phyloP scores from a whole-genome alignment of 768 basidiomycete species.

The Phlegmacium glaucopus region DNA sequence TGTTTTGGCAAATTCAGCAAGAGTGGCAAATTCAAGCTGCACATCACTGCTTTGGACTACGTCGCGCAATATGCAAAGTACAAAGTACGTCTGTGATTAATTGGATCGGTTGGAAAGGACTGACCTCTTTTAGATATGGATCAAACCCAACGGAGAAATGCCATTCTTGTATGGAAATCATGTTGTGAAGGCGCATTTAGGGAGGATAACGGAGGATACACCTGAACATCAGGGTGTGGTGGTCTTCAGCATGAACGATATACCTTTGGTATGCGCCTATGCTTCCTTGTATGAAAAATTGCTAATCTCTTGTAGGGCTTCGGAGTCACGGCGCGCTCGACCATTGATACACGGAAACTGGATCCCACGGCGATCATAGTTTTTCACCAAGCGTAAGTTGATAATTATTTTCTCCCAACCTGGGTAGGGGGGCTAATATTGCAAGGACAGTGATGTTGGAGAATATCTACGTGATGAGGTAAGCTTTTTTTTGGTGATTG shows the following conservation, averaged over 20 bases:
- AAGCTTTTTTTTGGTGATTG: conserved; percentile 13
- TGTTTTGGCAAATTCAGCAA: conserved; percentile 99
- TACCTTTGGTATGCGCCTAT: conserved; percentile 70
- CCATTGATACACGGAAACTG: conserved; percentile 92
- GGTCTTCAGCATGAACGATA: conserved; percentile 92
- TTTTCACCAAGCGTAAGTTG: conserved; percentile 91
- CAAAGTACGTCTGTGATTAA: conserved; percentile 61
- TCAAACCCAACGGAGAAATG: conserved; percentile 99
- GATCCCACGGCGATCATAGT: conserved; percentile 97
- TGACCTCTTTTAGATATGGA: conserved; percentile 73
- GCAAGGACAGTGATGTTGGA: conserved; percentile 76
- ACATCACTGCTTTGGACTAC: conserved; percentile 90
- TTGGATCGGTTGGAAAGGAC: background rate
- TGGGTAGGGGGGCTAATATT: conserved; percentile 7
- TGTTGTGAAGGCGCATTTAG: conserved; percentile 97
- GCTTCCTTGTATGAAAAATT: background rate
- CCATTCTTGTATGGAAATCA: conserved; percentile 99
- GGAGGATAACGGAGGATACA: conserved; percentile 97
- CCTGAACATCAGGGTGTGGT: conserved; percentile 99
- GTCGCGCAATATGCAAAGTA: conserved; percentile 96
- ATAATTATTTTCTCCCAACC: conserved; percentile 3
- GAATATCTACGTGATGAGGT: conserved; percentile 98
- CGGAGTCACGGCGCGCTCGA: conserved; percentile 94
- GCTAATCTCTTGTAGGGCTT: conserved; percentile 65
- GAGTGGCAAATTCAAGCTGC: conserved; percentile 95